A percentile compares a stretch with the other conserved stretches of the same genome.
phyloP scores from a whole-genome alignment of 768 basidiomycete genomes.

The Candolleomyces aberdarensis region DNA sequence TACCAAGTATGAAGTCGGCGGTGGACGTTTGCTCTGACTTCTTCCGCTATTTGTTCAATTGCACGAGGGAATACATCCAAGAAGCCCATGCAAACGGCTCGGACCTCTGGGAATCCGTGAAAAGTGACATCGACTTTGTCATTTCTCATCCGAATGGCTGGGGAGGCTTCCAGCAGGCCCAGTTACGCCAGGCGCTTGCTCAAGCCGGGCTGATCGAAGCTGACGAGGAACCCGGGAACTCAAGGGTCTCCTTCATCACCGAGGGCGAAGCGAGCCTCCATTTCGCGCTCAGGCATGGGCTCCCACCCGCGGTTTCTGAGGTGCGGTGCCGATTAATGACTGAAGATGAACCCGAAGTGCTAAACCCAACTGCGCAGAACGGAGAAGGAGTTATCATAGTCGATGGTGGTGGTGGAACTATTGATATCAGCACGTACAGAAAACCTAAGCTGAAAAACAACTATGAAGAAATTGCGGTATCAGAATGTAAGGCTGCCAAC shows the following conservation, averaged over 20 bases:
- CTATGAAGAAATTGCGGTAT: slow-evolving; percentile 42
- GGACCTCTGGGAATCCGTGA: slow-evolving; percentile 15
- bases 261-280: slow-evolving; percentile 61
- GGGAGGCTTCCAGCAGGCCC: slow-evolving; percentile 5
- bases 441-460: slow-evolving; percentile 13
- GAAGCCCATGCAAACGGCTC: slow-evolving; percentile 36
- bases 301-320: slow-evolving; percentile 32
- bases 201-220: slow-evolving; percentile 13
- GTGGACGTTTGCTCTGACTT: slow-evolving; percentile 38
- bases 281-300: slow-evolving; percentile 45
- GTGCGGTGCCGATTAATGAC: slow-evolving; percentile 11
- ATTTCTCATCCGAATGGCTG: slow-evolving; percentile 38
- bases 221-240: slow-evolving; percentile 19
- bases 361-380: slow-evolving; percentile 21
- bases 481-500: slow-evolving; percentile 26
- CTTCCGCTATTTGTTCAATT: slow-evolving; percentile 35
- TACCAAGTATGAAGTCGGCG: slow-evolving; percentile 32
- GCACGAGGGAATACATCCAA: slow-evolving; percentile 33
- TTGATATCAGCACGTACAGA: slow-evolving; percentile 52
- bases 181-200: background rate
- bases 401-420: slow-evolving; percentile 59
- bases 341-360: background rate
- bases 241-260: slow-evolving; percentile 48
- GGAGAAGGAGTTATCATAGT: slow-evolving; percentile 48
- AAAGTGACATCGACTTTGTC: slow-evolving; percentile 36